These are phyloP conservation scores for Ceratopteris richardii DNA, from an alignment of 75 land plant genomes.

Conservation along the genomic window DNA sequence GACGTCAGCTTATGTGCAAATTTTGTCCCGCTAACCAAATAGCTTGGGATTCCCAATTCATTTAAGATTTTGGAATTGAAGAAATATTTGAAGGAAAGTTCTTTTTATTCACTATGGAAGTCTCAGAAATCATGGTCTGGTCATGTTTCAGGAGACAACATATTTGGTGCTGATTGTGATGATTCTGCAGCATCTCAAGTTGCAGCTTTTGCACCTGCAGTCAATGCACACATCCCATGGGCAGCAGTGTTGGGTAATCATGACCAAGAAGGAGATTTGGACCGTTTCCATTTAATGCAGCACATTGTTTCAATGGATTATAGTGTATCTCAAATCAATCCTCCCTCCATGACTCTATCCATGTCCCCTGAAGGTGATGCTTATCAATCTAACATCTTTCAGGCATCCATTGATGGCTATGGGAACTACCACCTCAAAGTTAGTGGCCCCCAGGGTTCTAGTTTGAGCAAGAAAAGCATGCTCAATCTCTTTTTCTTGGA, in stretches of 20 bases:
- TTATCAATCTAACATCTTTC: background rate
- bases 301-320: constrained; percentile 52
- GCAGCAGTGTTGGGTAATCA: constrained; percentile 87
- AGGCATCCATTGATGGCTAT: constrained; percentile 50
- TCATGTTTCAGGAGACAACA: constrained; percentile 80
- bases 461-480: constrained; percentile 41
- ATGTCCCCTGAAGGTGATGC: background rate
- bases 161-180: constrained; percentile 39
- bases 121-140: no score
- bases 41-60: no score
- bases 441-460: constrained; percentile 35
- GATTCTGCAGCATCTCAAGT: constrained; percentile 49
- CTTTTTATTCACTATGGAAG: no score
- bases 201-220: constrained; percentile 64
- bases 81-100: no score
- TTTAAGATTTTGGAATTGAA: no score
- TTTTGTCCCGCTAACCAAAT: no score
- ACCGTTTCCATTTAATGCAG: constrained; percentile 53
- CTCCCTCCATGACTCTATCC: constrained; percentile 4
- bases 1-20: no score
- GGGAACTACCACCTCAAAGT: constrained; percentile 73
- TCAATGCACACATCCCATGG: constrained; percentile 64
- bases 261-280: constrained; percentile 59
- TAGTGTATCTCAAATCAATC: constrained; percentile 54
- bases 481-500: constrained; percentile 78